Conservation (phyloP, 2,329 filamentous ascomycete genomes). For the Penicillium sclerotiorum region DNA sequence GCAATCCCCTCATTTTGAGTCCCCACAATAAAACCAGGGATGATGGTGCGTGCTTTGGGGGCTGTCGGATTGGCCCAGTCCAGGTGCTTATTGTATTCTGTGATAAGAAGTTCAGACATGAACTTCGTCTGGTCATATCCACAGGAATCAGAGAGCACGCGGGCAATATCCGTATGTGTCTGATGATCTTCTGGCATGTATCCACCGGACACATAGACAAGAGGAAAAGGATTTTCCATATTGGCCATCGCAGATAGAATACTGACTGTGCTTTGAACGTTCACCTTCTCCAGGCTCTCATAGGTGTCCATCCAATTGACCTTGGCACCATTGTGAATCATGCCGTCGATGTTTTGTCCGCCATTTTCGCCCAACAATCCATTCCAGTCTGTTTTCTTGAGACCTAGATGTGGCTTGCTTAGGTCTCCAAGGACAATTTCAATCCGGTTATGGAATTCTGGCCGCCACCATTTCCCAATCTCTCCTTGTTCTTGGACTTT, state of each 20-base stretch:
- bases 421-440: slow-evolving; percentile 9
- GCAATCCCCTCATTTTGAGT: slow-evolving; percentile 10
- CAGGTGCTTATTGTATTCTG: slow-evolving; percentile 1
- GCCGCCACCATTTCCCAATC: slow-evolving; percentile 5
- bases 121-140: slow-evolving; percentile 14
- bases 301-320: slow-evolving; percentile 11
- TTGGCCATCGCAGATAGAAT: slow-evolving; percentile 7
- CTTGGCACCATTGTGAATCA: slow-evolving; percentile 12
- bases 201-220: slow-evolving; percentile 11
- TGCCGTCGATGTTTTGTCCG: background rate
- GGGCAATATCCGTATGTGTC: background rate
- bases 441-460: slow-evolving; percentile 3
- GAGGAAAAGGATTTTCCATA: background rate
- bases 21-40: slow-evolving; percentile 12
- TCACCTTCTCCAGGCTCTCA: slow-evolving; percentile 7
- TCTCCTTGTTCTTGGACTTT: slow-evolving; percentile 1
- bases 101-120: slow-evolving; percentile 7
- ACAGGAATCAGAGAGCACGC: slow-evolving; percentile 3
- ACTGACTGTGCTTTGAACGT: slow-evolving; percentile 10
- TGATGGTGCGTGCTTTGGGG: slow-evolving; percentile 5
- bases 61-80: background rate
- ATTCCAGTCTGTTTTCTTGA: slow-evolving; percentile 3
- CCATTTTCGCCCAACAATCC: background rate
- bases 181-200: slow-evolving; percentile 2
- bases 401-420: slow-evolving; percentile 6